Base-by-base conservation (phyloP, 2,329 filamentous ascomycete species). In the Fusarium multiceps region DNA sequence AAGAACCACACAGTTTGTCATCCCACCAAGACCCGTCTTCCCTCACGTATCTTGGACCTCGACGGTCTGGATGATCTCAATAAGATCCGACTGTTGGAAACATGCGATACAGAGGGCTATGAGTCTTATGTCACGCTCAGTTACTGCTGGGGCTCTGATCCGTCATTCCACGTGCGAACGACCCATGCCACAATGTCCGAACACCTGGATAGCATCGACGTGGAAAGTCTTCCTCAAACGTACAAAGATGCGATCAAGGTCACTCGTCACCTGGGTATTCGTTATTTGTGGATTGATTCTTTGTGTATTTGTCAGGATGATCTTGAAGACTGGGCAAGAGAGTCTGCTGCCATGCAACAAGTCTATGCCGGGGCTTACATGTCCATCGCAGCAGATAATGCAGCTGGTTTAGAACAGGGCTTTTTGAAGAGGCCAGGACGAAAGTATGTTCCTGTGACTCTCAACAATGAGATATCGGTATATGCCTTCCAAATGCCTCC, bases 291-390 rank as follows among this genome's bases (percentile, higher is more conserved):
- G 66, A 66, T 71, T 4, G 68, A 71, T 18, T 59, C 61, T 0
- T 12, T 59, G 11, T 69, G 59, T 13, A 69, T 71, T 13, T 63
- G 57, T 4, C 62, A 71, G 20, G 68, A 66, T 3, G 66, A 69
- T 10, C 0, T 25, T 1, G 56, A 66, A 13, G 58, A 71, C 2
- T 69, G 67, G 60, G 40, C 53, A 0, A 25, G 50, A 25, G 64
- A 65, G 13, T 58, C 64, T 28, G 64, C 60, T 7, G 49, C 54
- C 1, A 69, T 69, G 64, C n/a, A 59, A 4, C 30, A 48, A 13
- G 54, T 69, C 4, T 68, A 68, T 11, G 50, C 64, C 1, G 54
- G 64, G n/a, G 56, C 67, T 1, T 43, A 61, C 13, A 2, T 65
- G 3, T 53, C 59, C 1, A 62, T 69, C 4, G 59, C 59, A 1